A percentile compares a stretch with the other conserved stretches of the same genome.
These are phyloP conservation scores for Pleurotus djamor DNA, from an alignment of 768 basidiomycete genomes.

Conservation along the genomic window DNA sequence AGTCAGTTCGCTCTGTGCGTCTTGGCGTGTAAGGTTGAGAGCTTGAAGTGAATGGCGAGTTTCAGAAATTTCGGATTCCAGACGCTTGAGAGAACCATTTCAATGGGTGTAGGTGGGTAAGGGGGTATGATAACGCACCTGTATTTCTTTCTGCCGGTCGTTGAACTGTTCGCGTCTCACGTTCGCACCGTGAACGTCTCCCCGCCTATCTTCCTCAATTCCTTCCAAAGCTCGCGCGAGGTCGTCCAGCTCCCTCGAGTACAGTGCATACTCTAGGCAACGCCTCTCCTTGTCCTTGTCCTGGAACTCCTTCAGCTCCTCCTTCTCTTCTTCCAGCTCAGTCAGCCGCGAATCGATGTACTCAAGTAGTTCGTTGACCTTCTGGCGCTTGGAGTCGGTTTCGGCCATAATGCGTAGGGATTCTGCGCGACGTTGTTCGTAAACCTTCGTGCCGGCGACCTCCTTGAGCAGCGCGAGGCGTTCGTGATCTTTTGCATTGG, in stretches of 20 bases:
- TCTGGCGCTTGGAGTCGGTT: slow-evolving; percentile 88
- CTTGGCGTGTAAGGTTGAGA: slow-evolving; percentile 64
- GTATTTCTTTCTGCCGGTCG: slow-evolving; percentile 79
- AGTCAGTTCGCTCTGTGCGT: slow-evolving; percentile 79
- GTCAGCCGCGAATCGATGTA: slow-evolving; percentile 88
- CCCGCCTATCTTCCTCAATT: slow-evolving; percentile 77
- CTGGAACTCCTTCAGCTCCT: slow-evolving; percentile 95
- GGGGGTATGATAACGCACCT: slow-evolving; percentile 43
- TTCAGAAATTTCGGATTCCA: slow-evolving; percentile 72
- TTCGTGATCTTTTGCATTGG: slow-evolving; percentile 96
- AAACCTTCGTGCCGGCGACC: slow-evolving; percentile 97
- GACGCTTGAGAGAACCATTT: slow-evolving; percentile 41
- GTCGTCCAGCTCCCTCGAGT: slow-evolving; percentile 89
- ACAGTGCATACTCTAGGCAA: slow-evolving; percentile 92
- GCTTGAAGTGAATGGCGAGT: slow-evolving; percentile 73
- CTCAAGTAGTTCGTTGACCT: slow-evolving; percentile 87
- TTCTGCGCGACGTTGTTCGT: slow-evolving; percentile 91
- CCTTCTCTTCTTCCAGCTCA: slow-evolving; percentile 97
- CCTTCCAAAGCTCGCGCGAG: slow-evolving; percentile 83
- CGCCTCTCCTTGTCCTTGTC: slow-evolving; percentile 93
- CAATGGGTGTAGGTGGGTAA: background rate
- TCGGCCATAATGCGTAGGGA: slow-evolving; percentile 97
- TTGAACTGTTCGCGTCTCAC: slow-evolving; percentile 79
- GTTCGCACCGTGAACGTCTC: slow-evolving; percentile 85
- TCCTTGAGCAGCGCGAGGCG: slow-evolving; percentile 94